Evolutionary conservation across 2,329 filamentous ascomycete genomes (phyloP), one percentile per base, ranked within the genome.

Genomic region (Colletotrichum costaricense): DNA sequence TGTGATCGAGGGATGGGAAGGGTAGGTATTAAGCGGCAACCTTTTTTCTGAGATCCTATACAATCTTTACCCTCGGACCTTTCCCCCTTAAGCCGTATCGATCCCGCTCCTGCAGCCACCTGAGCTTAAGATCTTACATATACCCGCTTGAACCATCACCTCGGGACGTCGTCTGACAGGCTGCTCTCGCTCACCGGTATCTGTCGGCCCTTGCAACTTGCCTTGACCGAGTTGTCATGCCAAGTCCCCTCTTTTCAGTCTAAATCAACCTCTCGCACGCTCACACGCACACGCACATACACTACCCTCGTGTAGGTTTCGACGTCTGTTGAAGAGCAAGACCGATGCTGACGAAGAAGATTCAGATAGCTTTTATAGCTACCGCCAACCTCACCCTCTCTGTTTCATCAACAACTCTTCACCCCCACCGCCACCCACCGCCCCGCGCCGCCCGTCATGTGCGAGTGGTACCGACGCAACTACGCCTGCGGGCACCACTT

Each of bases 401-500:
- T 55, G 14, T 8, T 14, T 55, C 4, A n/a, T 28, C 52, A 24
- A 19, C 14, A 24, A 3, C 5, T 55, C 52, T 55, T 55, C n/a
- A 28, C 1, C n/a, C 26, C 46, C 11, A 2, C 14, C 8, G 38
- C 9, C 8, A 9, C 14, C n/a, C 30, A 8, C 24, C 24, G 14
- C n/a, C 19, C n/a, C 19, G 30, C n/a, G 56, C 24, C 28, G 9
- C 35, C 52, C 30, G 64, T 42, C 24, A 75, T 75, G 74, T 75
- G 74, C 66, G 66, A 75, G 52, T 75, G 74, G 74, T 75, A 73
- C 66, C 74, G 74, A 22, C 74, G 73, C 54, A 74, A 75, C 63
- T 75, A 69, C n/a, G 74, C 69, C 58, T 75, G 74, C 59, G 62
- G 74, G 62, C 74, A 75, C 38, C 67, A 75, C 66, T 72, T 75